Evolutionary conservation across 129 eudicot species (phyloP).

Genomic region (Chrysanthemum makinoi): DNA sequence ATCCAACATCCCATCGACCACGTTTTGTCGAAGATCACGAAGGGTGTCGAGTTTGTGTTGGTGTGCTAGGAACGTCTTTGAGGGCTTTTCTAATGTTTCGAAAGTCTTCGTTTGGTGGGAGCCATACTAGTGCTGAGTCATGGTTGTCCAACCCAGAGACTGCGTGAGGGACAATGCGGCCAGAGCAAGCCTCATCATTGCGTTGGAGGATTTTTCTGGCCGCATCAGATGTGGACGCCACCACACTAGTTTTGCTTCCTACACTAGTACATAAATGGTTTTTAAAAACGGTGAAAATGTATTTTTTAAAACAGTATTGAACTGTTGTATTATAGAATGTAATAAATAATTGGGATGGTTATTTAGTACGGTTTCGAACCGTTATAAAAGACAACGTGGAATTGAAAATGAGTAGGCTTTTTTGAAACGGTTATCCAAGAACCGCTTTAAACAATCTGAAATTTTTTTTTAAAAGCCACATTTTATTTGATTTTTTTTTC

Average conservation of each 20-base stretch:
- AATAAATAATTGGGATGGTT: no score
- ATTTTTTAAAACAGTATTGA: no score
- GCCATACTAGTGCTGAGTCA: conserved; percentile 44
- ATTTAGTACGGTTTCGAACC: no score
- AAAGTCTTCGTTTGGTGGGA: conserved; percentile 43
- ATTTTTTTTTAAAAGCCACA: no score
- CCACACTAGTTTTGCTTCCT: conserved; percentile 45
- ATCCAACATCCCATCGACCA: conserved; percentile 36
- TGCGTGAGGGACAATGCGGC: conserved; percentile 43
- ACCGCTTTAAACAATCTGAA: no score
- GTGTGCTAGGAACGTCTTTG: conserved; percentile 36
- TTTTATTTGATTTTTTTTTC: no score
- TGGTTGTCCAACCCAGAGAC: conserved; percentile 29
- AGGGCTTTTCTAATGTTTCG: conserved; percentile 41
- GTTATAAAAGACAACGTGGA: no score
- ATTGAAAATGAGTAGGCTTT: no score
- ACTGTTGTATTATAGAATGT: no score
- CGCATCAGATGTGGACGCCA: conserved; percentile 52
- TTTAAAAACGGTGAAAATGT: no score
- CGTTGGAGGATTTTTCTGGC: conserved; percentile 60
- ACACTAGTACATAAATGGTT: no score
- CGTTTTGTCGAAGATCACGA: conserved; percentile 32
- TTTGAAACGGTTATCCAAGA: no score
- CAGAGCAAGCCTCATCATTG: conserved; percentile 49
- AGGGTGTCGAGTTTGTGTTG: conserved; percentile 42